Percentiles rank a stretch among this genome's conserved stretches.
Evolutionary conservation across 2,329 filamentous ascomycete species (phyloP).

Genomic region (Leptosphaerulina australis): DNA sequence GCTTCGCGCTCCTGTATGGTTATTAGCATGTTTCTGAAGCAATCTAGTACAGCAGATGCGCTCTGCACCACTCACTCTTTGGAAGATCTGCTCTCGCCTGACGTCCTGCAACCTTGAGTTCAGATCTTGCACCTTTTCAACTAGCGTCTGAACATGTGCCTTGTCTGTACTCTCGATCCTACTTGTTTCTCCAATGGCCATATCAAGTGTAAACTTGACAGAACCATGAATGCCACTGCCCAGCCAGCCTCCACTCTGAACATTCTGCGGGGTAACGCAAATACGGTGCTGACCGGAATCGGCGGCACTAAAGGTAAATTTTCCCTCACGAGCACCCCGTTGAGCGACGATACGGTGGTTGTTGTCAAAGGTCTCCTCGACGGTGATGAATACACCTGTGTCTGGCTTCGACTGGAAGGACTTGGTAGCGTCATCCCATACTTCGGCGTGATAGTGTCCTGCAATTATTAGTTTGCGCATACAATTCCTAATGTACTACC

Average conservation of each 20-base stretch:
- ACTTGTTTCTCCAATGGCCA: constrained; percentile 93
- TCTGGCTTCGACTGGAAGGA: constrained; percentile 75
- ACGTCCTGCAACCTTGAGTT: constrained; percentile 88
- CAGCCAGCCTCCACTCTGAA: constrained; percentile 75
- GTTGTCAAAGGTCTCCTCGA: constrained; percentile 97
- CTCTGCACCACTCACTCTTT: constrained; percentile 66
- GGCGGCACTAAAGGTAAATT: constrained; percentile 94
- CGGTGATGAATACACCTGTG: constrained; percentile 85
- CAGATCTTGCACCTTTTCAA: constrained; percentile 85
- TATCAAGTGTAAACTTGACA: constrained; percentile 83
- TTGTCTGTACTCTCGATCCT: constrained; percentile 94
- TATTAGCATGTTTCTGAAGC: constrained; percentile 20
- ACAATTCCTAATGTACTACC: background rate
- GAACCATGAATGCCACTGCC: constrained; percentile 70
- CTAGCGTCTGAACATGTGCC: constrained; percentile 87
- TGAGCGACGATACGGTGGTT: constrained; percentile 95
- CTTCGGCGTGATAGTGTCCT: constrained; percentile 86
- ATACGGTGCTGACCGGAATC: constrained; percentile 95
- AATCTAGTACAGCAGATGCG: background rate
- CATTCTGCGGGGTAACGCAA: constrained; percentile 87
- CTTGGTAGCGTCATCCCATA: constrained; percentile 74
- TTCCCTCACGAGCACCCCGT: constrained; percentile 74
- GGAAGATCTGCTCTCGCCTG: constrained; percentile 92
- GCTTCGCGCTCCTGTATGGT: constrained; percentile 82
- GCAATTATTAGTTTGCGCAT: constrained; percentile 15